Evolutionary conservation across 164 flowering plant species (phyloP).

Genomic region (Magnolia kwangsiensis): DNA sequence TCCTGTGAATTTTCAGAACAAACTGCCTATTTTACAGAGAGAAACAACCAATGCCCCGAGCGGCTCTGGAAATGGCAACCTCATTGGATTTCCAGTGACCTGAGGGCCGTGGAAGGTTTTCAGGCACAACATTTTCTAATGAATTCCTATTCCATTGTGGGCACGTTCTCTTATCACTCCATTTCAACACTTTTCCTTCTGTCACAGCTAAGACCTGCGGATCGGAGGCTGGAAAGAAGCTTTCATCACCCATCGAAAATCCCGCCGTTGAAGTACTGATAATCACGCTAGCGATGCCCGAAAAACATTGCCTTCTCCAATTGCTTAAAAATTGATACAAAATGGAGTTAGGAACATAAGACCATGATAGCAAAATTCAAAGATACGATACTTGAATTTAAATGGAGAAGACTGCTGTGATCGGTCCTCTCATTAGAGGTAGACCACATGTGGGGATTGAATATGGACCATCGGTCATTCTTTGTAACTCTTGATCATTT

Average conservation of each 20-base stretch:
- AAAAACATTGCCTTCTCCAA: neutral
- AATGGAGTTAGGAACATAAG: neutral
- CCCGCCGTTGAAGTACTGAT: neutral
- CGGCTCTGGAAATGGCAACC: neutral
- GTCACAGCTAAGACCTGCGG: neutral
- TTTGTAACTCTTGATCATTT: too few species aligned
- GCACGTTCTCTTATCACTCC: neutral
- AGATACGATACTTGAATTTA: neutral
- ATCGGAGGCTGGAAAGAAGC: neutral
- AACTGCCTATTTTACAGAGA: neutral
- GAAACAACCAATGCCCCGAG: neutral
- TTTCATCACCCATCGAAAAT: neutral
- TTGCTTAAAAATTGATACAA: neutral
- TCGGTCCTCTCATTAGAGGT: too few species aligned
- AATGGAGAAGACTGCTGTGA: too few species aligned
- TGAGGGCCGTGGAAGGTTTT: neutral
- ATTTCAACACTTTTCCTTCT: neutral
- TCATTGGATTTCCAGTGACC: neutral
- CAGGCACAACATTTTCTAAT: neutral
- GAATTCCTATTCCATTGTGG: neutral
- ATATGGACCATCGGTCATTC: too few species aligned
- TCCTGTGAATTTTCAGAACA: too few species aligned
- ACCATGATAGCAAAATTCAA: neutral
- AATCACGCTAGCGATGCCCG: neutral
- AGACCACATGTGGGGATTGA: too few species aligned